A percentile compares a stretch with the other conserved stretches of the same genome.
phyloP scores from a whole-genome alignment of 768 basidiomycete species.

The Rhodotorula kratochvilovae region DNA sequence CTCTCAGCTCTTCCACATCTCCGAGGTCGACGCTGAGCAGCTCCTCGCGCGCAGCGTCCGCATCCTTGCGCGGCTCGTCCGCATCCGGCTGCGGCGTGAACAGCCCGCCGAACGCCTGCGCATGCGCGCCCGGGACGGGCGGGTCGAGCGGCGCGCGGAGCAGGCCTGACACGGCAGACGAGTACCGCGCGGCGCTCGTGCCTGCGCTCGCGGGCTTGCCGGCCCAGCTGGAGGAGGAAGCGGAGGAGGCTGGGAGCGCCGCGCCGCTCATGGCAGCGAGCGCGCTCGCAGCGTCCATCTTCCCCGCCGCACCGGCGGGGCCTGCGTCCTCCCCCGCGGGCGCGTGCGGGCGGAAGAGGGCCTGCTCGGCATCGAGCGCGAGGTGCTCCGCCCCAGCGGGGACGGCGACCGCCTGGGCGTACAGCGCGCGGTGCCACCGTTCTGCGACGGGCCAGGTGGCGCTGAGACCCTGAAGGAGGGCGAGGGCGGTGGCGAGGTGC shows the following conservation, averaged over 20 bases:
- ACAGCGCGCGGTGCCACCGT: not conserved
- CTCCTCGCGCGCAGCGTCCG: no score
- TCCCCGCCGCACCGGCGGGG: not conserved
- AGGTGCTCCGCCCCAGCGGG: not conserved
- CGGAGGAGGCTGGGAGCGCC: no score
- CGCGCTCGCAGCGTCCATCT: slow-evolving; percentile 1
- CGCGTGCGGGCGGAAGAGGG: not conserved
- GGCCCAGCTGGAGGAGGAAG: no score
- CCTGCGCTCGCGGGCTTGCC: no score
- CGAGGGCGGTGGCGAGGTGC: not conserved
- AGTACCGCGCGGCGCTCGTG: not conserved
- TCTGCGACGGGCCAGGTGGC: not conserved
- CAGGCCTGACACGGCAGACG: not conserved
- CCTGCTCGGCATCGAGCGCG: not conserved
- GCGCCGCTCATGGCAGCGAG: slow-evolving; percentile 3
- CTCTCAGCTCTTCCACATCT: no score
- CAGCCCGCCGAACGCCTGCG: not conserved
- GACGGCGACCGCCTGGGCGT: not conserved
- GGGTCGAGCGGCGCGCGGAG: not conserved
- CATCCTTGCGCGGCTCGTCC: no score
- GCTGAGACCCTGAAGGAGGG: not conserved
- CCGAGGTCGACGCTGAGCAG: no score
- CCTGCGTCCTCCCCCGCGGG: not conserved
- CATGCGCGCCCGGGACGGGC: no score
- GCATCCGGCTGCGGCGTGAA: not conserved